Evolutionary conservation across 2,329 filamentous ascomycete genomes (phyloP).

Genomic region (Lasiodiplodia theobromae): DNA sequence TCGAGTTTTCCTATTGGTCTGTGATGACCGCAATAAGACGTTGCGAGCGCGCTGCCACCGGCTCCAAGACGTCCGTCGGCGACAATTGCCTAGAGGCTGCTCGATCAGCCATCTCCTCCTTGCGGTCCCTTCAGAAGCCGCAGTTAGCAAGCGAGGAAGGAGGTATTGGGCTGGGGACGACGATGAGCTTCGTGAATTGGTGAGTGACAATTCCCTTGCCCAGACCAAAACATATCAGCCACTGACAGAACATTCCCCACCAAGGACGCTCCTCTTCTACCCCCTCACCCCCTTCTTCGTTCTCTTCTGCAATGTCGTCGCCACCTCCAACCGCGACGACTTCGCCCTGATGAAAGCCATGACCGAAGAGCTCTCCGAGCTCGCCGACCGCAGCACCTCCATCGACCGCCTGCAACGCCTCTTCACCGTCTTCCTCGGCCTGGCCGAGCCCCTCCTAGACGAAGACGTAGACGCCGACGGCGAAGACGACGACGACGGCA

Average conservation of each 20-base stretch:
- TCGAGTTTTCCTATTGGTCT: slow-evolving; percentile 45
- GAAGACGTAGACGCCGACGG: not conserved
- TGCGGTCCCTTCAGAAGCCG: slow-evolving; percentile 37
- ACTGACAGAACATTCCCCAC: not conserved
- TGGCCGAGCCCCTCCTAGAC: slow-evolving; percentile 41
- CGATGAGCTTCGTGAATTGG: slow-evolving; percentile 20
- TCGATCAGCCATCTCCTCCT: slow-evolving; percentile 40
- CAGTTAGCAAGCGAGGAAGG: slow-evolving; percentile 20
- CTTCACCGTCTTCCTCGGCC: slow-evolving; percentile 39
- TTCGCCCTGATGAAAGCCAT: slow-evolving; percentile 43
- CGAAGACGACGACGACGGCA: not conserved
- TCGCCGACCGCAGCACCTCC: slow-evolving; percentile 41
- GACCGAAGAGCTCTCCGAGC: slow-evolving; percentile 38
- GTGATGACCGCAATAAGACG: slow-evolving; percentile 42
- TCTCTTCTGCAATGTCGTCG: slow-evolving; percentile 46
- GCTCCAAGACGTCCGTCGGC: slow-evolving; percentile 38
- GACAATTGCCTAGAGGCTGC: slow-evolving; percentile 42
- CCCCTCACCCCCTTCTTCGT: slow-evolving; percentile 45
- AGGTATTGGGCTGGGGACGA: not conserved
- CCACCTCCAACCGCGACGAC: slow-evolving; percentile 40
- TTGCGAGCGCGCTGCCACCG: slow-evolving; percentile 38
- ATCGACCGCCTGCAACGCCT: slow-evolving; percentile 40
- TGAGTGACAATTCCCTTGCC: not conserved
- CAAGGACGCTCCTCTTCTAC: slow-evolving; percentile 45
- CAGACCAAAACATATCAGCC: no score